Base-by-base conservation (phyloP, 345 rosid genomes). In the Moringa oleifera region DNA sequence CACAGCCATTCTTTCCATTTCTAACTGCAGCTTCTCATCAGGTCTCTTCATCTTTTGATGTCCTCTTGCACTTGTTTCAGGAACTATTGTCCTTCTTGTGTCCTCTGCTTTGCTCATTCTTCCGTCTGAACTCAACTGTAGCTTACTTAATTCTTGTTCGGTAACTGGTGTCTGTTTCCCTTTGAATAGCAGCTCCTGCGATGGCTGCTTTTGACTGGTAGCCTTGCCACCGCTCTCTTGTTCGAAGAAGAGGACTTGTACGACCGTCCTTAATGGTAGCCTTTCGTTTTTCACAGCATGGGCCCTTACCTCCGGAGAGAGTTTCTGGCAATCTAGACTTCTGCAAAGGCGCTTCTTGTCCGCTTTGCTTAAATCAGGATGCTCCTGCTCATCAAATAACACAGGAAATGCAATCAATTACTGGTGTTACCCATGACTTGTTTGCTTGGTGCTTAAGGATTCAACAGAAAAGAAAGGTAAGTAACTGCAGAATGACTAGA, bases 261-360 rank as follows among this genome's bases (percentile, higher is more conserved):
- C 99, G 1, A 95, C 97, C 1, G 98, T 95, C 74, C 96, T 83
- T 70, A 95, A 47, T 10, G 99, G 99, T 24, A 95, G 80, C 63
- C 96, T 78, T 77, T 91, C 99, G 37, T 95, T 95, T 76, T 91
- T 95, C 45, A 89, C 91, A 0, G 98, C 99, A 18, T 89, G 99
- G 0, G 96, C 80, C 0, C 99, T 91, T 23, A 91, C 83, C 60
- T 87, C 93, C 20, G 83, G 78, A 12, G 99, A 87, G 67, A 95
- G 76, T 69, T 91, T 95, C 74, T 87, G 97, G 81, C 99, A 91
- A 83, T 95, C 94, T 5, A 95, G 83, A 56, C 76, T 77, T 63
- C 86, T 79, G 81, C 97, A 91, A 1, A 91, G 86, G 21, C 78
- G 72, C 61, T 91, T 95, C 75, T 77, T 95, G 23, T 95, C 98